Evolutionary conservation across 768 basidiomycete genomes (phyloP), one percentile per base, ranked within the genome.

Genomic region (Trametes cingulata): DNA sequence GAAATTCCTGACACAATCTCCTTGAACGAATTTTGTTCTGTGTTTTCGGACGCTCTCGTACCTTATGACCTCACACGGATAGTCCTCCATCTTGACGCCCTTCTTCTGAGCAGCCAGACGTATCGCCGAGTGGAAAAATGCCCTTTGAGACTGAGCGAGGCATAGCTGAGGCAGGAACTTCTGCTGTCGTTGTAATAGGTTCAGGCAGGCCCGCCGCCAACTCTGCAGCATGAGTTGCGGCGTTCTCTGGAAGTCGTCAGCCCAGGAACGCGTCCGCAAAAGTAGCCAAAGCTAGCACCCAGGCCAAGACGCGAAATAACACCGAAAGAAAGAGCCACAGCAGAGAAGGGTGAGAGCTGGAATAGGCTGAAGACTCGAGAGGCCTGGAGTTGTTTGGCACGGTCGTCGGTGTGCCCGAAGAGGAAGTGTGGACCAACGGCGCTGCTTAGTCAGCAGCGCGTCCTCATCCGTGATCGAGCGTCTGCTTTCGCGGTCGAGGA

Each of bases 21-120:
- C 35, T n/a, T 19, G 24, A 39, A 22, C 5, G 13, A n/a, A n/a
- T n/a, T n/a, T n/a, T 10, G 27, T 24, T 7, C 20, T 4, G 10
- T 8, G 19, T 15, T 45, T 52, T 70, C 40, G 56, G 25, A 24
- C 5, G 6, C 19, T 33, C 12, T n/a, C 61, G 35, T 46, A 90
- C 91, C 91, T 81, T 62, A 92, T 87, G 19, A 80, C 69, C 43
- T 92, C 84, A 67, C 84, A 84, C 0, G 85, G 77, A 72, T 82
- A 93, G 17, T 85, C 80, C 58, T 86, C 80, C 79, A 87, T 86
- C 27, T 72, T 68, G 6, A 84, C 37, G n/a, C 60, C 29, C 27
- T 48, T 59, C 59, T 75, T 80, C 45, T 74, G 68, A 20, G 73
- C 69, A 59, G 64, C 63, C 33, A 51, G 47, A 35, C 63, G 42